These are phyloP conservation scores for Kazachstania africana DNA, from an alignment of 805 yeast species.

Conservation along the genomic window DNA sequence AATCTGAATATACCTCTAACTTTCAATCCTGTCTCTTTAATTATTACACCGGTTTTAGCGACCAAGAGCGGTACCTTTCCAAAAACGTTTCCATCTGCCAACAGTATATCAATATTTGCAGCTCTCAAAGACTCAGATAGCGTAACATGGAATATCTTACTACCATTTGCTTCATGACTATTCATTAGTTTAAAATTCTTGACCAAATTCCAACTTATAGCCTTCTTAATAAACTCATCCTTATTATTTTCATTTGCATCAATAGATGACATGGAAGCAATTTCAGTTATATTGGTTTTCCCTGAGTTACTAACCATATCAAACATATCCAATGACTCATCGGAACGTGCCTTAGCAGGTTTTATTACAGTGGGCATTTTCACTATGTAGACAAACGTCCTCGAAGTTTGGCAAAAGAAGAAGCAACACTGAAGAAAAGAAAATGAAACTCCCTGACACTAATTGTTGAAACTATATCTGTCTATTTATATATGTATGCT, in stretches of 20 bases:
- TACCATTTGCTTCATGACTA: background rate
- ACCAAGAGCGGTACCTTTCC: slow-evolving; percentile 67
- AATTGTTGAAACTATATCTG: too few species aligned
- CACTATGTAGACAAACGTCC: too few species aligned
- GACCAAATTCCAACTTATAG: background rate
- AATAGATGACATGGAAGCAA: background rate
- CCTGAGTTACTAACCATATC: background rate
- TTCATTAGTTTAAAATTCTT: too few species aligned
- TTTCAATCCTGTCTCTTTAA: slow-evolving; percentile 62
- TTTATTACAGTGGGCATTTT: too few species aligned
- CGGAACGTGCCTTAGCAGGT: too few species aligned
- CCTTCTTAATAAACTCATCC: background rate
- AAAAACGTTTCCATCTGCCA: background rate
- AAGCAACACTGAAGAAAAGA: too few species aligned
- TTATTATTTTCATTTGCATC: background rate
- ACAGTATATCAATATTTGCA: slow-evolving; percentile 1
- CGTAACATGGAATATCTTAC: slow-evolving; percentile 1
- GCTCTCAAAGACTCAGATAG: background rate
- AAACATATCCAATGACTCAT: too few species aligned
- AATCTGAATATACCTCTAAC: slow-evolving; percentile 87
- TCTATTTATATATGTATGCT: too few species aligned
- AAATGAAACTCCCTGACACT: too few species aligned
- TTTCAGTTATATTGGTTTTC: background rate
- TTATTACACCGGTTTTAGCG: slow-evolving; percentile 83
- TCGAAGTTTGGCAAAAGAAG: too few species aligned